phyloP scores from a whole-genome alignment of 495 filamentous ascomycete genomes.

The Margaritispora aquatica region DNA sequence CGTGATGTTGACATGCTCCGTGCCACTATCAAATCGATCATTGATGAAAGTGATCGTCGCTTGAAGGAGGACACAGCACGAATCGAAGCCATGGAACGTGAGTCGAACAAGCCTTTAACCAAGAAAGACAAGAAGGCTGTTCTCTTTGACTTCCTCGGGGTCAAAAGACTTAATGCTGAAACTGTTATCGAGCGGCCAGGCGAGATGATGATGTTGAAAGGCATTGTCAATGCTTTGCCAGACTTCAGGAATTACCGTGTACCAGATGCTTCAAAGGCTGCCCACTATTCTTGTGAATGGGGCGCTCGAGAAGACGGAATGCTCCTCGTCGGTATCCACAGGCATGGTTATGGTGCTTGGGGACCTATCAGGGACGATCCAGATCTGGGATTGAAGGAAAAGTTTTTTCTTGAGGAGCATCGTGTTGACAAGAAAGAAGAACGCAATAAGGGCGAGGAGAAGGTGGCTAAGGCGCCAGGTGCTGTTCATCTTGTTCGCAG shows the following conservation, averaged over 20 bases:
- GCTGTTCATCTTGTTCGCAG: constrained; percentile 94
- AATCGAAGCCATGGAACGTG: constrained; percentile 55
- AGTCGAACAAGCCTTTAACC: constrained; percentile 65
- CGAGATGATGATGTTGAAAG: constrained; percentile 78
- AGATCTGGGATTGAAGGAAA: constrained; percentile 80
- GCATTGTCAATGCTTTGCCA: constrained; percentile 54
- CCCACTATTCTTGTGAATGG: constrained; percentile 83
- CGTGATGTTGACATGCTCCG: constrained; percentile 58
- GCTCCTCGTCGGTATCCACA: constrained; percentile 87
- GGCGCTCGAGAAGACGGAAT: constrained; percentile 92
- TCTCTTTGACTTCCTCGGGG: constrained; percentile 84
- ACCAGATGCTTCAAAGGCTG: constrained; percentile 82
- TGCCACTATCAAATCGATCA: constrained; percentile 60
- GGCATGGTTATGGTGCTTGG: constrained; percentile 95
- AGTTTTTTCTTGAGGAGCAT: constrained; percentile 96
- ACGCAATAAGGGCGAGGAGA: constrained; percentile 68
- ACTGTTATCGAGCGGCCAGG: constrained; percentile 84
- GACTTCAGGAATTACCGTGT: constrained; percentile 77
- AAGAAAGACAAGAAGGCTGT: constrained; percentile 98
- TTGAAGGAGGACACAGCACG: constrained; percentile 61
- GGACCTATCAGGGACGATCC: constrained; percentile 83
- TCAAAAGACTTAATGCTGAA: constrained; percentile 90
- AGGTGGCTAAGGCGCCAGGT: constrained; percentile 82
- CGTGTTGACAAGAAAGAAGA: constrained; percentile 97
- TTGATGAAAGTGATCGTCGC: constrained; percentile 58